Evolutionary conservation across 139 green algal genomes (phyloP).

Genomic region (Ettlia oleoabundans): DNA sequence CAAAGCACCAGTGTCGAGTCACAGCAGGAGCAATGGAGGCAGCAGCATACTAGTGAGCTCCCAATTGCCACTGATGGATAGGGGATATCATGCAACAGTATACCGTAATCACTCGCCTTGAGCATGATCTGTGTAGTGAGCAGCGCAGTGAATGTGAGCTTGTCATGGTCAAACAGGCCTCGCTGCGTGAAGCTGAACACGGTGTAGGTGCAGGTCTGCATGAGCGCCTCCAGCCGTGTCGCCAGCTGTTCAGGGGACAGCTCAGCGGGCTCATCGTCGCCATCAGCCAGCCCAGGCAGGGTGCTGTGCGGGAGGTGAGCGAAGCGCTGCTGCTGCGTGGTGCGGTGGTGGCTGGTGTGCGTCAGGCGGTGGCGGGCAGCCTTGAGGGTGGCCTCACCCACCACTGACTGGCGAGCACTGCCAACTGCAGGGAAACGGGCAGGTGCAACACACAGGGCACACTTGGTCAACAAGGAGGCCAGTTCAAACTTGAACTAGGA

Average conservation of each 20-base stretch:
- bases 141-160: constrained; percentile 89
- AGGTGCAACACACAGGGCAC: too few relatives aligned
- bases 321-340: background rate
- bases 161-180: constrained; percentile 95
- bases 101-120: constrained; percentile 15
- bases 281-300: background rate
- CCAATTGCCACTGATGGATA: too few relatives aligned
- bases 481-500: too few relatives aligned
- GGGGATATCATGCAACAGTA: background rate
- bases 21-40: too few relatives aligned
- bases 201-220: constrained; percentile 59
- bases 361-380: background rate
- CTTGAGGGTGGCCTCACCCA: background rate
- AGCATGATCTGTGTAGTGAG: constrained; percentile 84
- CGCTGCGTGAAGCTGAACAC: constrained; percentile 40
- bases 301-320: background rate
- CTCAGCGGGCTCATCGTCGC: constrained; percentile 2
- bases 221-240: constrained; percentile 65
- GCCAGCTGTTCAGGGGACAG: constrained; percentile 75
- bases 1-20: too few relatives aligned
- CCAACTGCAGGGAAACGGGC: too few relatives aligned
- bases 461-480: too few relatives aligned
- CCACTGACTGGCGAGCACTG: background rate
- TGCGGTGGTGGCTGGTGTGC: background rate
- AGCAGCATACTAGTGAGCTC: too few relatives aligned